Percentiles rank a stretch among this genome's conserved stretches.
Evolutionary conservation across 169 alveolate genomes (phyloP).

Genomic region (Theileria parva): DNA sequence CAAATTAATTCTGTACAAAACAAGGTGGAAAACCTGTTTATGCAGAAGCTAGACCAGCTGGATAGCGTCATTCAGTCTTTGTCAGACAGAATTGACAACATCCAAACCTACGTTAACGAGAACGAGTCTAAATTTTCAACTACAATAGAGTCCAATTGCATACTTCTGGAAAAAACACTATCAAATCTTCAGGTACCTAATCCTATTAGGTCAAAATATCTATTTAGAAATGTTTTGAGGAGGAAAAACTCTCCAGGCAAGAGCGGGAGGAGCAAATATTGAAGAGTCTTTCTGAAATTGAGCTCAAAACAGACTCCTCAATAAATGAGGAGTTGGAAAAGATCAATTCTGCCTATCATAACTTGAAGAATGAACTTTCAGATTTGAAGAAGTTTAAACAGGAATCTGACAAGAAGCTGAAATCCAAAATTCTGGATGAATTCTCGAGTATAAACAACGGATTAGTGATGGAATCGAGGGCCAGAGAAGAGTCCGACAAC

Average conservation of each 20-base stretch:
- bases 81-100: slow-evolving; percentile 52
- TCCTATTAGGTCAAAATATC: not conserved
- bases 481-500: slow-evolving; percentile 88
- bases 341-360: slow-evolving; percentile 38
- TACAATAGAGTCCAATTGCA: slow-evolving; percentile 55
- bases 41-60: slow-evolving; percentile 57
- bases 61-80: slow-evolving; percentile 56
- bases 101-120: slow-evolving; percentile 40
- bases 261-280: slow-evolving; percentile 64
- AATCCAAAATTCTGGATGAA: slow-evolving; percentile 77
- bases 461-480: slow-evolving; percentile 79
- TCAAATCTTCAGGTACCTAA: slow-evolving; percentile 63
- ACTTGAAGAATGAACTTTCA: slow-evolving; percentile 36
- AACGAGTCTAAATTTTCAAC: slow-evolving; percentile 43
- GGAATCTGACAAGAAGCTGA: slow-evolving; percentile 63
- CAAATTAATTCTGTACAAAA: slow-evolving; percentile 57
- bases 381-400: slow-evolving; percentile 46
- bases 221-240: slow-evolving; percentile 54
- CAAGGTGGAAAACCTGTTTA: slow-evolving; percentile 55
- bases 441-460: slow-evolving; percentile 79
- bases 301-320: slow-evolving; percentile 44
- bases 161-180: slow-evolving; percentile 50
- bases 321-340: slow-evolving; percentile 53
- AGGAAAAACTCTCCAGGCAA: slow-evolving; percentile 53
- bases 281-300: slow-evolving; percentile 56